Conservation (phyloP, 1,284 basidiomycete species). For the Cerioporus squamosus region DNA sequence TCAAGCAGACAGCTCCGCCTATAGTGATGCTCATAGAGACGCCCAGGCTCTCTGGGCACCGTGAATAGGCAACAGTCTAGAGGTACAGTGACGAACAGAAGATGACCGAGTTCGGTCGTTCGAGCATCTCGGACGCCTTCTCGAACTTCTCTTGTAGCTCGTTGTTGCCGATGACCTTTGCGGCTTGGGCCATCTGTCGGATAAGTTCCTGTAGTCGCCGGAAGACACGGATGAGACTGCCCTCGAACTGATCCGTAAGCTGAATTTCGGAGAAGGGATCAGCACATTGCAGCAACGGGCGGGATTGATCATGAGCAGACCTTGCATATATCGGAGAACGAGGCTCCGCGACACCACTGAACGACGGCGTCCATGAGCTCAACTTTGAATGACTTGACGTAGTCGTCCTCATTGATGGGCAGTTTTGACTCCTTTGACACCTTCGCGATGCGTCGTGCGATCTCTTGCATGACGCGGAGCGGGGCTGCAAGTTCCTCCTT, state of each 20-base stretch:
- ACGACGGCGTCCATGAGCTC: conserved; percentile 98
- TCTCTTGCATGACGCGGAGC: conserved; percentile 93
- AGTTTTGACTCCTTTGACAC: conserved; percentile 95
- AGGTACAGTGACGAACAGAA: conserved; percentile 90
- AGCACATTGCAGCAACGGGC: not conserved
- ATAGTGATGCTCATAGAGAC: too few species aligned
- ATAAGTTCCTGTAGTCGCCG: conserved; percentile 92
- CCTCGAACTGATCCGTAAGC: conserved; percentile 97
- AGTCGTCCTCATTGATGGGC: conserved; percentile 90
- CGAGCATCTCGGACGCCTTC: conserved; percentile 87
- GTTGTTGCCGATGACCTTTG: conserved; percentile 94
- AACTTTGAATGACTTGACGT: conserved; percentile 95
- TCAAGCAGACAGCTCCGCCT: too few species aligned
- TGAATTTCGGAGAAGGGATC: conserved; percentile 35
- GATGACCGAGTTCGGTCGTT: conserved; percentile 91
- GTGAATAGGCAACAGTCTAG: conserved; percentile 31
- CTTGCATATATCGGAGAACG: conserved; percentile 96
- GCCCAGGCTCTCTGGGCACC: too few species aligned
- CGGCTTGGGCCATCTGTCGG: conserved; percentile 93
- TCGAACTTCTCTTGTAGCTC: conserved; percentile 94
- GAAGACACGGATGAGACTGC: conserved; percentile 93
- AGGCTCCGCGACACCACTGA: conserved; percentile 98
- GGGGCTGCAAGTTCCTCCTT: conserved; percentile 94
- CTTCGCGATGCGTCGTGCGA: conserved; percentile 93
- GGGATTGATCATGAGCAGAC: conserved; percentile 40